Percentiles rank a stretch among this genome's conserved stretches.
phyloP scores from a whole-genome alignment of 2,329 filamentous ascomycete genomes.

The Pochonia chlamydosporia region DNA sequence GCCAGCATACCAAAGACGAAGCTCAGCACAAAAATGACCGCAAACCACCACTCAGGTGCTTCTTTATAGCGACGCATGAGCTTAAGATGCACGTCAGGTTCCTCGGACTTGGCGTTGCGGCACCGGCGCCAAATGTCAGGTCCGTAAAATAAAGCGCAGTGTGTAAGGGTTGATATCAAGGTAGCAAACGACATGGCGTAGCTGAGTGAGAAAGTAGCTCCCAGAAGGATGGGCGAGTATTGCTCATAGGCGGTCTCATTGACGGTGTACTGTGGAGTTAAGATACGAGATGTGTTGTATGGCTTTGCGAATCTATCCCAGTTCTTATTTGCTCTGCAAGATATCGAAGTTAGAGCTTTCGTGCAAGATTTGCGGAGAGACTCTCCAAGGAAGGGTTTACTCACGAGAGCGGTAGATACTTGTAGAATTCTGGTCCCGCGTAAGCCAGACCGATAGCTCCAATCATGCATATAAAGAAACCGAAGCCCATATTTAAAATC shows the following conservation, averaged over 20 bases:
- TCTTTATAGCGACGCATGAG: conserved; percentile 26
- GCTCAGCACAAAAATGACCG: conserved; percentile 38
- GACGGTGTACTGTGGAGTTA: conserved; percentile 45
- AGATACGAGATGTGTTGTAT: conserved; percentile 52
- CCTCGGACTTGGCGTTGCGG: conserved; percentile 27
- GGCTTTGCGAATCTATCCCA: conserved; percentile 53
- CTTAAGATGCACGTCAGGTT: conserved; percentile 44
- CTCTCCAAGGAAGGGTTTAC: neutral
- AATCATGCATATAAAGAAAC: conserved; percentile 44
- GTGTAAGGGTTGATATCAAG: conserved; percentile 47
- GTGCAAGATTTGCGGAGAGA: neutral
- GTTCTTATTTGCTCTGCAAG: conserved; percentile 41
- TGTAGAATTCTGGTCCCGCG: conserved; percentile 42
- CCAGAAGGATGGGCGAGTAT: conserved; percentile 51
- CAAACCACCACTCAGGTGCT: conserved; percentile 52
- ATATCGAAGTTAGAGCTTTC: neutral
- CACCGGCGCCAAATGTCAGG: conserved; percentile 35
- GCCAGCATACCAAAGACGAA: conserved; percentile 31
- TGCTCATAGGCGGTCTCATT: conserved; percentile 49
- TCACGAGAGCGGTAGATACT: conserved; percentile 45
- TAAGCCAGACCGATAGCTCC: conserved; percentile 50
- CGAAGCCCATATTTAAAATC: conserved; percentile 51
- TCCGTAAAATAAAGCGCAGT: conserved; percentile 47
- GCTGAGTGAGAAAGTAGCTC: conserved; percentile 47
- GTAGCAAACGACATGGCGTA: conserved; percentile 55